phyloP scores from a whole-genome alignment of 352 stramenopile species.

The Phytopythium montanum region DNA sequence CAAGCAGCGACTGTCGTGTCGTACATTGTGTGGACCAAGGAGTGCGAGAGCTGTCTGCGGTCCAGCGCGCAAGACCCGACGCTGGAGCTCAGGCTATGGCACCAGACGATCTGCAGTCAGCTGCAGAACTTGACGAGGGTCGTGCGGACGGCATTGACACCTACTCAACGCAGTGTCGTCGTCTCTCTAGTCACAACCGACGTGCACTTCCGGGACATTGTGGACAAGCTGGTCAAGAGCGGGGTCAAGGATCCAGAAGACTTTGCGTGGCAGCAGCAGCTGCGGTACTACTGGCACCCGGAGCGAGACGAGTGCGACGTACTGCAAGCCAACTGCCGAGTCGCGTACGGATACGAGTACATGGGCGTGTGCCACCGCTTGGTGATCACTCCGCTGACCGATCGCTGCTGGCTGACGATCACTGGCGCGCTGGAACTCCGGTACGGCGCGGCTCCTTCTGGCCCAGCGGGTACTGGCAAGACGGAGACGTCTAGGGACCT shows the following conservation, averaged over 20 bases:
- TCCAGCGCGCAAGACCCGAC: slow-evolving; percentile 46
- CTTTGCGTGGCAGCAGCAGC: slow-evolving; percentile 73
- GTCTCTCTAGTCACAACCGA: slow-evolving; percentile 75
- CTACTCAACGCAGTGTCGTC: slow-evolving; percentile 49
- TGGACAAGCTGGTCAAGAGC: slow-evolving; percentile 55
- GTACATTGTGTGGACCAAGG: slow-evolving; percentile 82
- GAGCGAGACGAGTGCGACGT: slow-evolving; percentile 62
- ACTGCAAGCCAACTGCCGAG: slow-evolving; percentile 58
- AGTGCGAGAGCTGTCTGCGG: slow-evolving; percentile 64
- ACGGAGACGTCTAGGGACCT: slow-evolving; percentile 95
- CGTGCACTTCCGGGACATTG: slow-evolving; percentile 76
- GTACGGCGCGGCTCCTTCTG: slow-evolving; percentile 87
- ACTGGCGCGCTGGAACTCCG: slow-evolving; percentile 85
- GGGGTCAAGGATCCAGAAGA: slow-evolving; percentile 44
- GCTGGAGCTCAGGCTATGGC: slow-evolving; percentile 51
- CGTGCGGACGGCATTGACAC: slow-evolving; percentile 53
- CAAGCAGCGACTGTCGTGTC: slow-evolving; percentile 90
- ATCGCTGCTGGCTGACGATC: slow-evolving; percentile 93
- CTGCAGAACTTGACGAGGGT: slow-evolving; percentile 62
- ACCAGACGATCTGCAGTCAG: slow-evolving; percentile 66
- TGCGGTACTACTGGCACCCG: slow-evolving; percentile 71
- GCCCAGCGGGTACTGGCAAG: slow-evolving; percentile 90
- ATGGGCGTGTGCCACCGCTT: slow-evolving; percentile 88
- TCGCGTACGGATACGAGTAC: slow-evolving; percentile 91
- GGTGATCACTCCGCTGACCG: slow-evolving; percentile 93